phyloP scores from a whole-genome alignment of 176 grass and related monocot species.

The Cymbopogon citratus region DNA sequence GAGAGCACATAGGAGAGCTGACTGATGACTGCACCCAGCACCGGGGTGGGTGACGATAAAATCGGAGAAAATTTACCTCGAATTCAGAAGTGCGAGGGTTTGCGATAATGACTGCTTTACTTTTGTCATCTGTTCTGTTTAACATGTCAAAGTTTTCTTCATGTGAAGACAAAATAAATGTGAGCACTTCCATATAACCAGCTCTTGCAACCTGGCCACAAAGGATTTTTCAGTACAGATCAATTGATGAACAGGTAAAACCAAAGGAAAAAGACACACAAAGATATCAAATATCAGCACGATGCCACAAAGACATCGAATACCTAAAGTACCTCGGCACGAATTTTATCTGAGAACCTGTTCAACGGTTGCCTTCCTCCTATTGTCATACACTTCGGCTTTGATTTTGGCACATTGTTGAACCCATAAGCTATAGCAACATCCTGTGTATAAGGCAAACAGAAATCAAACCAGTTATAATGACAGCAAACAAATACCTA shows the following conservation, averaged over 20 bases:
- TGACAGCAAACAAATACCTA: neutral
- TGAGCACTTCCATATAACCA: slow-evolving; percentile 98
- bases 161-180: slow-evolving; percentile 73
- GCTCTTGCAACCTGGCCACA: slow-evolving; percentile 73
- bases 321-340: slow-evolving; percentile 51
- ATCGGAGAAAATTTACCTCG: slow-evolving; percentile 45
- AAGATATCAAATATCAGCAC: neutral
- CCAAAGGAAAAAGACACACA: too few species aligned
- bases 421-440: slow-evolving; percentile 96
- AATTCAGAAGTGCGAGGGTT: slow-evolving; percentile 92
- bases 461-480: neutral
- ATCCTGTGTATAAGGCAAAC: slow-evolving; percentile 53
- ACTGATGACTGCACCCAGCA: neutral
- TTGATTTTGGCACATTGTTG: slow-evolving; percentile 92
- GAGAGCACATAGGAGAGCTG: neutral
- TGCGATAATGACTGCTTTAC: slow-evolving; percentile 81
- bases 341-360: slow-evolving; percentile 93
- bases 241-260: slow-evolving; percentile 24
- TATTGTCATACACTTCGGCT: slow-evolving; percentile 78
- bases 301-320: neutral
- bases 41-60: too few species aligned
- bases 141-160: slow-evolving; percentile 96
- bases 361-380: slow-evolving; percentile 83
- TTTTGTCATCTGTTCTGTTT: slow-evolving; percentile 67
- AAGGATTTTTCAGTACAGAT: neutral